phyloP scores from a whole-genome alignment of 192 early-diverging fungal genomes.

The Coemansia sp. region DNA sequence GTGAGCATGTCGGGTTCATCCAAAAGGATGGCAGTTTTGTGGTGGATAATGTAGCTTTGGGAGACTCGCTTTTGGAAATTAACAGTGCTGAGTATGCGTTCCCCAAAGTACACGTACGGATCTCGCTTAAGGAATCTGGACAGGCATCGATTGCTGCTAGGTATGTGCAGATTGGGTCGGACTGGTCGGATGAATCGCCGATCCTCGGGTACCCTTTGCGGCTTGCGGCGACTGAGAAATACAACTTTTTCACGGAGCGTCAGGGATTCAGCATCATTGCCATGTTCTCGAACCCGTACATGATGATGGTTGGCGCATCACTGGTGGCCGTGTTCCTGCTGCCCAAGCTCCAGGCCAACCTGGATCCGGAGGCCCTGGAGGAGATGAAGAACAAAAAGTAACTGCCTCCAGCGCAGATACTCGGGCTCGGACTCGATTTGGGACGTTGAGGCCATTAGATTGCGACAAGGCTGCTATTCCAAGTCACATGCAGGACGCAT shows the following conservation, averaged over 20 bases:
- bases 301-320: conserved; percentile 63
- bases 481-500: too few relatives aligned
- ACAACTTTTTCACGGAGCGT: conserved; percentile 52
- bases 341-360: conserved; percentile 59
- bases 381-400: conserved; percentile 48
- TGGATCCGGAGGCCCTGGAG: conserved; percentile 58
- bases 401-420: too few relatives aligned
- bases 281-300: conserved; percentile 64
- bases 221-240: conserved; percentile 34
- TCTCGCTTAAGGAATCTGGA: conserved; percentile 30
- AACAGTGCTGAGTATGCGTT: conserved; percentile 41
- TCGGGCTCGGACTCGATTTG: too few relatives aligned
- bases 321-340: conserved; percentile 58
- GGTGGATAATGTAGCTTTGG: conserved; percentile 36
- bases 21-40: conserved; percentile 42
- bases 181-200: conserved; percentile 44
- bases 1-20: conserved; percentile 38
- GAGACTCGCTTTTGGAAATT: conserved; percentile 48
- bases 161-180: conserved; percentile 43
- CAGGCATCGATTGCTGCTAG: conserved; percentile 43
- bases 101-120: conserved; percentile 48
- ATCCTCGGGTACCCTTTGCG: conserved; percentile 45
- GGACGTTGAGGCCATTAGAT: too few relatives aligned
- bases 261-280: conserved; percentile 58
- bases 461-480: too few relatives aligned